Conservation (phyloP, 768 basidiomycete genomes). For the Suillus subluteus region DNA sequence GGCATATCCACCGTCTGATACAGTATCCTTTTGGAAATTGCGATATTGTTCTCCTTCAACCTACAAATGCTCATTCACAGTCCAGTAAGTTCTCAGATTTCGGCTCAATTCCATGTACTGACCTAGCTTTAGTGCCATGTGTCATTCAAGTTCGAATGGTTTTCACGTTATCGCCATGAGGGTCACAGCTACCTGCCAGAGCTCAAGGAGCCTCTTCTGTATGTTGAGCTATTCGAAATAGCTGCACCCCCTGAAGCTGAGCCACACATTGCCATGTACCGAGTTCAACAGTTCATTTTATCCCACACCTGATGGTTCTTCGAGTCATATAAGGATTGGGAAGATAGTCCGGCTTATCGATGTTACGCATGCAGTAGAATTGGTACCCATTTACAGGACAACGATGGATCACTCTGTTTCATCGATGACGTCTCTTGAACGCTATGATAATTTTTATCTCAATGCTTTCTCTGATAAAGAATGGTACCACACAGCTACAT, state of each 20-base stretch:
- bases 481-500: not conserved
- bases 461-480: slow-evolving; percentile 9
- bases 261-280: not conserved
- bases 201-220: not conserved
- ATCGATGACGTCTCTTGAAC: not conserved
- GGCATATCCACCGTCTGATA: not conserved
- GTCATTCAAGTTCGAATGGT: slow-evolving; percentile 23
- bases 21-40: slow-evolving; percentile 24
- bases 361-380: not conserved
- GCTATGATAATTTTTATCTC: not conserved
- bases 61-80: not conserved
- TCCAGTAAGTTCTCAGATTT: not conserved
- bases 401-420: slow-evolving; percentile 3
- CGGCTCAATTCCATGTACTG: not conserved
- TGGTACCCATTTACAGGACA: not conserved
- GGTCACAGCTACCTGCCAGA: not conserved
- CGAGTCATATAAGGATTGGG: no score
- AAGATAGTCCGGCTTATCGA: not conserved
- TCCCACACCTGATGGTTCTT: not conserved
- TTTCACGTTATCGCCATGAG: slow-evolving; percentile 7
- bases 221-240: slow-evolving; percentile 7
- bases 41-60: slow-evolving; percentile 17
- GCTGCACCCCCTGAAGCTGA: slow-evolving; percentile 3
- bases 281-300: not conserved
- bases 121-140: not conserved